Evolutionary conservation across 805 yeast genomes (phyloP).

Genomic region (Hanseniaspora occidentalis): DNA sequence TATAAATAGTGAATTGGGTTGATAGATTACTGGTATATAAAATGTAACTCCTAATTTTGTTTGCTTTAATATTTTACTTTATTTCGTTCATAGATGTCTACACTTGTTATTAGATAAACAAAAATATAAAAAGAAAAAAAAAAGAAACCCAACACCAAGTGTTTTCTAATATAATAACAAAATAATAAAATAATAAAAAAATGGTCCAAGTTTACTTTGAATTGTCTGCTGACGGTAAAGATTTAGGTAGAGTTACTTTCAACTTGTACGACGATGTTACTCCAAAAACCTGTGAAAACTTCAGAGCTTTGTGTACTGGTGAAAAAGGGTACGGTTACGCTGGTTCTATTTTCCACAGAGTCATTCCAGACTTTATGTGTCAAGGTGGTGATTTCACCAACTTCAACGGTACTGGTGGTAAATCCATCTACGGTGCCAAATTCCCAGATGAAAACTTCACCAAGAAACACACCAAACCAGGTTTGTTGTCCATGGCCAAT

Average conservation of each 20-base stretch:
- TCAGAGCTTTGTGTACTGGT: conserved; percentile 81
- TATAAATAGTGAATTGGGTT: too few species aligned
- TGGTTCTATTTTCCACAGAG: conserved; percentile 89
- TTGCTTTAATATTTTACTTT: background rate
- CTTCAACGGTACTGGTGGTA: conserved; percentile 97
- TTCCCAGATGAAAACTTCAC: conserved; percentile 69
- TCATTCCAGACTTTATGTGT: conserved; percentile 94
- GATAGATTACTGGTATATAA: background rate
- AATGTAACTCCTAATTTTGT: background rate
- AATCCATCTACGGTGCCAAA: conserved; percentile 71
- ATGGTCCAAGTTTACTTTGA: conserved; percentile 76
- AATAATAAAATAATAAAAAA: conserved; percentile 4
- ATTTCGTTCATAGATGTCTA: background rate
- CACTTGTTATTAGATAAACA: background rate
- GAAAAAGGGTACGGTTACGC: conserved; percentile 59
- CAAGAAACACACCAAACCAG: conserved; percentile 66
- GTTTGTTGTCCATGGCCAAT: conserved; percentile 91
- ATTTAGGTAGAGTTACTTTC: conserved; percentile 33
- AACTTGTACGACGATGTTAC: conserved; percentile 36
- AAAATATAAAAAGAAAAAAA: conserved; percentile 1
- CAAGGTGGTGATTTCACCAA: conserved; percentile 94
- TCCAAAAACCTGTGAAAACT: conserved; percentile 84
- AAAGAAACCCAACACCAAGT: background rate
- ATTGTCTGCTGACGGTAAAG: conserved; percentile 63
- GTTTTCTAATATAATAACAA: background rate